phyloP scores from a whole-genome alignment of 192 early-diverging fungal species.

The Pilobolus umbonatus region DNA sequence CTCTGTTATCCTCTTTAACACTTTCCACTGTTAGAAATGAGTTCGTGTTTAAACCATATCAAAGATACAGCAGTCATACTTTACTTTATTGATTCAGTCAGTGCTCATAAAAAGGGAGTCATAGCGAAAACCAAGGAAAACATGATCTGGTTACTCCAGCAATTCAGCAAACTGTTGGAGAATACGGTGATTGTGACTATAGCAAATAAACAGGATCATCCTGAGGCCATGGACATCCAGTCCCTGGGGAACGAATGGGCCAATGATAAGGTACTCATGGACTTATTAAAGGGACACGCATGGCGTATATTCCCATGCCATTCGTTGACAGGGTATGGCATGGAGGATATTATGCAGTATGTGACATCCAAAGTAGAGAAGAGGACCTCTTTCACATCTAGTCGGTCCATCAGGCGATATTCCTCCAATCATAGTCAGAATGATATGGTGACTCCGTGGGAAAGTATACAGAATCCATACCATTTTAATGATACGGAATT shows the following conservation, averaged over 20 bases:
- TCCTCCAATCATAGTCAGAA: constrained; percentile 1
- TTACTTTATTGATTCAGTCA: constrained; percentile 25
- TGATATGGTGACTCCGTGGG: constrained; percentile 23
- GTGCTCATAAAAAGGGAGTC: constrained; percentile 2
- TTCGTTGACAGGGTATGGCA: constrained; percentile 9
- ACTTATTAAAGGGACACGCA: constrained; percentile 16
- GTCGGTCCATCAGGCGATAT: background rate
- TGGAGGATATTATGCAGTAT: constrained; percentile 22
- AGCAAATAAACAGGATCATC: constrained; percentile 23
- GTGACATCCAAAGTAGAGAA: constrained; percentile 12
- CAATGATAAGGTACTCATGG: constrained; percentile 9
- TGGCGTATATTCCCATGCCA: constrained; percentile 31
- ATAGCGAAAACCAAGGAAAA: constrained; percentile 20
- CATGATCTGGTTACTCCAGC: constrained; percentile 21
- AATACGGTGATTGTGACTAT: constrained; percentile 28
- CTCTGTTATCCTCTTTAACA: too few relatives aligned
- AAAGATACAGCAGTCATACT: constrained; percentile 20
- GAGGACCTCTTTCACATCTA: background rate
- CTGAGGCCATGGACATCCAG: constrained; percentile 21
- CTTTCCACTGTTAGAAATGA: constrained; percentile 22
- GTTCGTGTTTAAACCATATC: constrained; percentile 14
- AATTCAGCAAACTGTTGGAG: constrained; percentile 7
- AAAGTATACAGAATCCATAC: constrained; percentile 26
- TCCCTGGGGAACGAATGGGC: constrained; percentile 28
- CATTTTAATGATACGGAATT: constrained; percentile 26